These are phyloP conservation scores for Candida sphagnicola DNA, from an alignment of 805 yeast genomes.

Conservation along the genomic window DNA sequence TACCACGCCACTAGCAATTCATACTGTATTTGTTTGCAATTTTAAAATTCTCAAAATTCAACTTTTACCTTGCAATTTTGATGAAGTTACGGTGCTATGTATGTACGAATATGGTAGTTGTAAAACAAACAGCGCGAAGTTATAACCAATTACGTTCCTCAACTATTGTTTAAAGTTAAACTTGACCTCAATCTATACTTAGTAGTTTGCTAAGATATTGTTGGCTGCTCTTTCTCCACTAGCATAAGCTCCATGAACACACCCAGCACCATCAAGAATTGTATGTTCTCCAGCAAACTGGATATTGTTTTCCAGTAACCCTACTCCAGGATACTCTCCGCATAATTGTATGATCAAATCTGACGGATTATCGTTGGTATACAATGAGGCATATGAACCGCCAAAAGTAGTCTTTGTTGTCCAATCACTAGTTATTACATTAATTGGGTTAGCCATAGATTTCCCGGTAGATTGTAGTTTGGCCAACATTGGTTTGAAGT, in stretches of 20 bases:
- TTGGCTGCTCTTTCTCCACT: conserved; percentile 62
- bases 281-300: conserved; percentile 94
- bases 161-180: no score
- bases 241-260: conserved; percentile 86
- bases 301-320: conserved; percentile 42
- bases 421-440: conserved; percentile 62
- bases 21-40: no score
- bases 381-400: conserved; percentile 79
- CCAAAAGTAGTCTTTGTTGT: conserved; percentile 70
- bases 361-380: conserved; percentile 66
- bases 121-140: no score
- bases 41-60: no score
- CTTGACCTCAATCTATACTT: no score
- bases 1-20: no score
- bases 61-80: no score
- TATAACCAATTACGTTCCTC: no score
- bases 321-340: conserved; percentile 30
- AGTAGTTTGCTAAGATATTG: conserved; percentile 22
- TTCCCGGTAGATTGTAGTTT: conserved; percentile 12
- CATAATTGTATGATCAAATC: conserved; percentile 58
- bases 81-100: no score
- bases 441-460: conserved; percentile 20
- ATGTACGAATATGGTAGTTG: no score
- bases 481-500: conserved; percentile 50
- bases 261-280: conserved; percentile 80